A percentile compares a stretch with the other conserved stretches of the same genome.
Evolutionary conservation across 306 rosid genomes (phyloP).

Genomic region (Lathyrus sativus): DNA sequence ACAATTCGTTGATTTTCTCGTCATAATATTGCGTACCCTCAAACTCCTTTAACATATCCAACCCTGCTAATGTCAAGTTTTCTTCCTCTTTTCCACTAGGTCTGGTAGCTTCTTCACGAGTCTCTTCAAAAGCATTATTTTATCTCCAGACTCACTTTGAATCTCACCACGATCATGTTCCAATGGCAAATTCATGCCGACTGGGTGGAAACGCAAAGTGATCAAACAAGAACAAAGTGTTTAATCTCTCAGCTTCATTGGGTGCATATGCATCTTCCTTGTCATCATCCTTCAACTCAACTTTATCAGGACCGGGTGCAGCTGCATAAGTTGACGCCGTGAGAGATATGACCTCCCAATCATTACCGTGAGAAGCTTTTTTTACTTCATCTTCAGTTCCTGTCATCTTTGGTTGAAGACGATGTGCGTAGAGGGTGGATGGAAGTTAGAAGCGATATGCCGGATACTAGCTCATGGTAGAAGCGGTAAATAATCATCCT

Average conservation of each 20-base stretch:
- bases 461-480: no score
- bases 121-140: constrained; percentile 49
- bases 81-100: constrained; percentile 70
- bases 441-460: not conserved
- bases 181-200: constrained; percentile 82
- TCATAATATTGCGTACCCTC: constrained; percentile 54
- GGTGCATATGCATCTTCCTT: constrained; percentile 39
- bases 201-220: constrained; percentile 91
- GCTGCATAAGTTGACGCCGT: constrained; percentile 94
- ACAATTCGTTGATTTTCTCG: constrained; percentile 54
- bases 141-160: constrained; percentile 49
- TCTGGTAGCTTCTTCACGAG: constrained; percentile 46
- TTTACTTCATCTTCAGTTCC: constrained; percentile 69
- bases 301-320: constrained; percentile 69
- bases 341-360: constrained; percentile 96
- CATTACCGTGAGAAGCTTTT: constrained; percentile 70
- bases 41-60: constrained; percentile 62
- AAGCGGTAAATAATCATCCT: no score
- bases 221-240: constrained; percentile 75
- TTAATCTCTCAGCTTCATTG: constrained; percentile 73
- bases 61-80: constrained; percentile 50
- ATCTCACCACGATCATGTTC: constrained; percentile 55
- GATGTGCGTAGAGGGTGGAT: constrained; percentile 40
- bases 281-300: constrained; percentile 55
- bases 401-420: constrained; percentile 61